Evolutionary conservation across 352 stramenopile species (phyloP).

Genomic region (Phytophthora melonis): DNA sequence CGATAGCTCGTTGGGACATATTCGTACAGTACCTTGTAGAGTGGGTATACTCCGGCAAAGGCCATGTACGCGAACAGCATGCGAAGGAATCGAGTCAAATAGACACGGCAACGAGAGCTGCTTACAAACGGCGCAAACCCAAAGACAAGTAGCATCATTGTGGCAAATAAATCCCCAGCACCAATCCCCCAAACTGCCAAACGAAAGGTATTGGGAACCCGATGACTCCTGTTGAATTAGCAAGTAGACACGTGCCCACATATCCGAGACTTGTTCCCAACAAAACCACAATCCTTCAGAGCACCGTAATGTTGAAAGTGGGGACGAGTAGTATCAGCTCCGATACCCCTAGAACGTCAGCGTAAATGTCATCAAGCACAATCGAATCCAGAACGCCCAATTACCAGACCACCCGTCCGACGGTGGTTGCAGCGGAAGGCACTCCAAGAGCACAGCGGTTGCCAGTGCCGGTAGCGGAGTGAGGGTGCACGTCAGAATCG

Average conservation of each 20-base stretch:
- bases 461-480: slow-evolving; percentile 18
- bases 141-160: slow-evolving; percentile 14
- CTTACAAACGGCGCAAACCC: slow-evolving; percentile 7
- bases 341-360: slow-evolving; percentile 6
- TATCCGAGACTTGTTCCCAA: slow-evolving; percentile 11
- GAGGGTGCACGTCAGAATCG: slow-evolving; percentile 5
- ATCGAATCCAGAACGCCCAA: slow-evolving; percentile 30
- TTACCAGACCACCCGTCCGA: slow-evolving; percentile 28
- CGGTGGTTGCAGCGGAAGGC: slow-evolving; percentile 19
- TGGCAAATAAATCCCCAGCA: slow-evolving; percentile 11
- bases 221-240: not conserved
- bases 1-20: slow-evolving; percentile 1
- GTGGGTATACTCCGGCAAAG: slow-evolving; percentile 15
- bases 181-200: slow-evolving; percentile 19
- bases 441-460: slow-evolving; percentile 25
- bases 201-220: slow-evolving; percentile 24
- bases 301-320: slow-evolving; percentile 5
- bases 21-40: slow-evolving; percentile 27
- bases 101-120: not conserved
- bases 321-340: slow-evolving; percentile 12
- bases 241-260: slow-evolving; percentile 1
- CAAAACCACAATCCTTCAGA: slow-evolving; percentile 16
- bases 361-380: slow-evolving; percentile 22
- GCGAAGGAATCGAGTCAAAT: slow-evolving; percentile 1
- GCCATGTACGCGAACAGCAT: slow-evolving; percentile 7